Conservation (phyloP, 441 rosid species). For the Gossypium davidsonii region DNA sequence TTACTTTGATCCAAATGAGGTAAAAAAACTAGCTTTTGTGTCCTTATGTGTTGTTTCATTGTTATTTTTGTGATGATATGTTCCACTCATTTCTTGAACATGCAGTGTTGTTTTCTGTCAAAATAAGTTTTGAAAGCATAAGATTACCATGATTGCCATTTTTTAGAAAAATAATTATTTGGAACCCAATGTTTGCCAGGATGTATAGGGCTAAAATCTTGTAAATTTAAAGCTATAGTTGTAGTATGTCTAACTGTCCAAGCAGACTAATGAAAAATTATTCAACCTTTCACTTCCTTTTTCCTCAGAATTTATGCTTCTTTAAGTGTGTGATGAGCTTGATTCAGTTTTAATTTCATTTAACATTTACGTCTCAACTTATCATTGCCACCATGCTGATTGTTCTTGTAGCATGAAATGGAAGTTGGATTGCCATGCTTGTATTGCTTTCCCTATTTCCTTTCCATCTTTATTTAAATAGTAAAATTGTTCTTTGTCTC, state of each 20-base stretch:
- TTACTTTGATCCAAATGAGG: conserved; percentile 98
- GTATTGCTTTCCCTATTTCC: neutral
- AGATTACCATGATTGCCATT: neutral
- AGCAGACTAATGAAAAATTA: neutral
- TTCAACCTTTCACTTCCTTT: neutral
- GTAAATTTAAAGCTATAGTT: neutral
- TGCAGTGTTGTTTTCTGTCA: conserved; percentile 7
- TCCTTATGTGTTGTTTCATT: neutral
- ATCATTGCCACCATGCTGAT: neutral
- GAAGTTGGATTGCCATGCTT: neutral
- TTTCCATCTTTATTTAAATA: neutral
- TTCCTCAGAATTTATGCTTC: neutral
- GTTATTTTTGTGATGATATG: neutral
- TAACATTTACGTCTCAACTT: neutral
- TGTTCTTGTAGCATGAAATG: neutral
- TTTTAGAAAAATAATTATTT: neutral
- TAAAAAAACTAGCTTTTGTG: conserved; percentile 21
- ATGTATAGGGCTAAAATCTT: neutral
- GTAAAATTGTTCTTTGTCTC: neutral
- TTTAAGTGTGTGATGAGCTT: neutral
- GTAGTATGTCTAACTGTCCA: neutral
- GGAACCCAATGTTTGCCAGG: neutral
- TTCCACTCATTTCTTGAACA: neutral
- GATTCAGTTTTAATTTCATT: neutral
- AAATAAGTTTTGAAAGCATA: conserved; percentile 2